phyloP scores from a whole-genome alignment of 306 rosid genomes.

The Begonia peltatifolia region DNA sequence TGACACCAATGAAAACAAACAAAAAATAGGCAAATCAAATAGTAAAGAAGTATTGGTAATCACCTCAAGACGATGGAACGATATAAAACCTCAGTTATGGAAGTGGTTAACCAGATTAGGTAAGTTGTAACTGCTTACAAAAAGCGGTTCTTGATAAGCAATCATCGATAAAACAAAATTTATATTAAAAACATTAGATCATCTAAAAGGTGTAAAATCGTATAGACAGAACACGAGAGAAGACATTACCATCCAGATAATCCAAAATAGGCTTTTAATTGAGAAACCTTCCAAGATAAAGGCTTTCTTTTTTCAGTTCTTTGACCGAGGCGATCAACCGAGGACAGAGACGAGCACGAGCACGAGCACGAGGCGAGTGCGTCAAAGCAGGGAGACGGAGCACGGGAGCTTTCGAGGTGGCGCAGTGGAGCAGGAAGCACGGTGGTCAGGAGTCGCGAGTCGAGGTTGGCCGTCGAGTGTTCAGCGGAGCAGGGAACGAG shows the following conservation, averaged over 20 bases:
- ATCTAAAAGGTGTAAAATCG: background rate
- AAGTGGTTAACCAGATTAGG: slow-evolving; percentile 69
- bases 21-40: background rate
- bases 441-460: no score
- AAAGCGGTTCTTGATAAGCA: slow-evolving; percentile 3
- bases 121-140: slow-evolving; percentile 62
- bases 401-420: no score
- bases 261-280: slow-evolving; percentile 77
- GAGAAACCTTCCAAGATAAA: slow-evolving; percentile 52
- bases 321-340: slow-evolving; percentile 13
- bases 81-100: slow-evolving; percentile 61
- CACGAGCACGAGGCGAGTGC: no score
- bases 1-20: background rate
- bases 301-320: slow-evolving; percentile 30
- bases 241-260: slow-evolving; percentile 84
- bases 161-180: background rate
- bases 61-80: slow-evolving; percentile 81
- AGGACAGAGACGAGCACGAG: no score
- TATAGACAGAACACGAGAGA: slow-evolving; percentile 3
- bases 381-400: no score
- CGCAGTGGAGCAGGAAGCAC: no score
- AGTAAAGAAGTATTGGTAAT: slow-evolving; percentile 10
- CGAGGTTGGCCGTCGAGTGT: no score
- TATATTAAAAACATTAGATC: background rate
- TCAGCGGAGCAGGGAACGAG: no score